phyloP scores from a whole-genome alignment of 2,329 filamentous ascomycete genomes.

The Penicillium sp. region DNA sequence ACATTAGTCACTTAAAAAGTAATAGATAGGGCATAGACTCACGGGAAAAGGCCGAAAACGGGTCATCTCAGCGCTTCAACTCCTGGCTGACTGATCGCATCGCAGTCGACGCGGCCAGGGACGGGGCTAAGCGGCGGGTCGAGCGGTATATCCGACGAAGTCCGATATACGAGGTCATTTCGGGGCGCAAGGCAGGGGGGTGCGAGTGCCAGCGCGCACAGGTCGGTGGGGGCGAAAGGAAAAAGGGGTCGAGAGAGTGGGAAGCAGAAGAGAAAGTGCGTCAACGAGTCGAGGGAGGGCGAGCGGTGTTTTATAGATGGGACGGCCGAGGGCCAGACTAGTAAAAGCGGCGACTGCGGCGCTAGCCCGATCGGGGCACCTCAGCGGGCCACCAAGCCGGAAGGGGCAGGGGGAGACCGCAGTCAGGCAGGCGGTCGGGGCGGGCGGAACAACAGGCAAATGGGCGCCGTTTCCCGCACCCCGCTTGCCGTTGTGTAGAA shows the following conservation, averaged over 20 bases:
- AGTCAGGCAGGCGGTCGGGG: slow-evolving; percentile 6
- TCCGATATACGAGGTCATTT: slow-evolving; percentile 1
- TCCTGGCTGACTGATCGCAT: background rate
- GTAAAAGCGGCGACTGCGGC: slow-evolving; percentile 3
- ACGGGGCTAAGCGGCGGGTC: background rate
- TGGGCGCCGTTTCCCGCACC: slow-evolving; percentile 1
- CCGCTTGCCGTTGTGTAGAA: slow-evolving; percentile 6
- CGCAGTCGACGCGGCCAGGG: background rate
- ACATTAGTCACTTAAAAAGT: background rate
- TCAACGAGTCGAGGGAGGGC: background rate
- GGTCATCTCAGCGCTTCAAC: background rate
- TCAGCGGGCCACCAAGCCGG: background rate
- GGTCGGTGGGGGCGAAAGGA: slow-evolving; percentile 1
- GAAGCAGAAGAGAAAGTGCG: slow-evolving; percentile 6
- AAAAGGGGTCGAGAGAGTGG: background rate
- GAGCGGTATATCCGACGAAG: slow-evolving; percentile 10
- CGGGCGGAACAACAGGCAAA: background rate
- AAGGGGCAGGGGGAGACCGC: background rate
- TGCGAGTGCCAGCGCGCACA: background rate
- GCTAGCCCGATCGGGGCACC: background rate
- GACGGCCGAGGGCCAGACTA: background rate
- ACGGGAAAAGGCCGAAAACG: background rate
- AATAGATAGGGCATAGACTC: background rate
- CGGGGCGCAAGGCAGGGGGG: background rate
- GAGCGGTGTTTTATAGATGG: slow-evolving; percentile 6